Evolutionary conservation across 2,329 filamentous ascomycete genomes (phyloP), one percentile per base, ranked within the genome.

Genomic region (Cercospora berteroae): DNA sequence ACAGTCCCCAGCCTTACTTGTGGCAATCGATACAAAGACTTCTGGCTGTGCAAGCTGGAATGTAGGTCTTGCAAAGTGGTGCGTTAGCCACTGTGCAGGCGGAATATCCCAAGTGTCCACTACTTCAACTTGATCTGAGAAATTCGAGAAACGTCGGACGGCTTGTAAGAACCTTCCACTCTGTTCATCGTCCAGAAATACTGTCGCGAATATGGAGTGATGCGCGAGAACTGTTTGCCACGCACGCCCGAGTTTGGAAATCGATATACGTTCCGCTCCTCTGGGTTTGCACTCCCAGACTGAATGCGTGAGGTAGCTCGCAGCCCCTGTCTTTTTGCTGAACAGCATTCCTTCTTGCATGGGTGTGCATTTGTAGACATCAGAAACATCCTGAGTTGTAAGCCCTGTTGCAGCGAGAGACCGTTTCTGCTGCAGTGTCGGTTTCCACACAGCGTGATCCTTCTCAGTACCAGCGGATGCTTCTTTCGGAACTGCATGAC

Each of bases 81-180:
- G 67, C 7, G 70, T 42, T 2, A 81, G 71, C 48, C 78, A 79
- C 48, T 77, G 73, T 56, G 80, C 77, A 66, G 80, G 81, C 13
- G 70, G 56, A 5, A 79, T 68, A 65, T 75, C 68, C 4, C 68
- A 68, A 1, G 75, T 60, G 13, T 42, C 25, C 10, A 36, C 33
- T 9, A 60, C 25, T 13, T 16, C 10, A 25, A 60, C 23, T 16
- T 60, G 29, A 5, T 42, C 4, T n/a, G 33, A 23, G 3, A 9
- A 6, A 4, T 42, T 13, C 13, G 27, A 18, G 16, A 29, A 39
- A 13, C 13, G 20, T n/a, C 31, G 18, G 5, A 74, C 60, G 76
- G 63, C 7, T 69, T 77, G 75, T 69, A 80, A 71, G 67, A 73
- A 39, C 71, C 78, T 8, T 36, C 74, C 61, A 55, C 74, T 67